Conservation (phyloP, 108 stramenopile species). For the Cyclotella cryptica region DNA sequence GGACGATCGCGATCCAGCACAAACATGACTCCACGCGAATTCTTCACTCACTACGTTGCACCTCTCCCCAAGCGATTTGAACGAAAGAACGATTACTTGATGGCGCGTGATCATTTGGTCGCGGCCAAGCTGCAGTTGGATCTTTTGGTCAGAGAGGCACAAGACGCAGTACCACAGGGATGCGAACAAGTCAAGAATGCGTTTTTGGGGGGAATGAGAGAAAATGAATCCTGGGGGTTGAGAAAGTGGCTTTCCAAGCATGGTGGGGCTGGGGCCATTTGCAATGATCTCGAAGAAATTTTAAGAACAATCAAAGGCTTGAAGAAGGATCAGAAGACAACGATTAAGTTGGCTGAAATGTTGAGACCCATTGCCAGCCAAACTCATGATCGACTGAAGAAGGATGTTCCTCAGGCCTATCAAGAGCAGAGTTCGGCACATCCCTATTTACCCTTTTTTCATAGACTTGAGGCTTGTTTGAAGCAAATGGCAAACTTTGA, state of each 20-base stretch:
- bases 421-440: slow-evolving; percentile 86
- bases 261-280: slow-evolving; percentile 81
- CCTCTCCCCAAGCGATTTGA: slow-evolving; percentile 72
- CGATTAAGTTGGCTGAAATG: slow-evolving; percentile 64
- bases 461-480: slow-evolving; percentile 80
- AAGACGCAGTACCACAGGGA: slow-evolving; percentile 55
- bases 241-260: slow-evolving; percentile 87
- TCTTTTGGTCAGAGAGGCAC: slow-evolving; percentile 62
- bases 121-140: slow-evolving; percentile 63
- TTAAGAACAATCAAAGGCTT: slow-evolving; percentile 64
- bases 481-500: slow-evolving; percentile 85
- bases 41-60: slow-evolving; percentile 65
- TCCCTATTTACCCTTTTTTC: slow-evolving; percentile 91
- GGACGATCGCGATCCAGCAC: neutral
- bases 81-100: slow-evolving; percentile 60
- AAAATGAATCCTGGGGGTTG: slow-evolving; percentile 90
- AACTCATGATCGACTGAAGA: slow-evolving; percentile 68
- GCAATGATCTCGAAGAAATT: slow-evolving; percentile 85
- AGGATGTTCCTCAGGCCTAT: slow-evolving; percentile 86
- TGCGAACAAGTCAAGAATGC: slow-evolving; percentile 85
- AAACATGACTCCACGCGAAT: slow-evolving; percentile 73
- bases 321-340: slow-evolving; percentile 56
- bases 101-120: slow-evolving; percentile 57
- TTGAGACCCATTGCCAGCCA: slow-evolving; percentile 73
- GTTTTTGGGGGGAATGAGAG: slow-evolving; percentile 90